Evolutionary conservation across 2,329 filamentous ascomycete genomes (phyloP).

Genomic region (Ramichloridium luteum): DNA sequence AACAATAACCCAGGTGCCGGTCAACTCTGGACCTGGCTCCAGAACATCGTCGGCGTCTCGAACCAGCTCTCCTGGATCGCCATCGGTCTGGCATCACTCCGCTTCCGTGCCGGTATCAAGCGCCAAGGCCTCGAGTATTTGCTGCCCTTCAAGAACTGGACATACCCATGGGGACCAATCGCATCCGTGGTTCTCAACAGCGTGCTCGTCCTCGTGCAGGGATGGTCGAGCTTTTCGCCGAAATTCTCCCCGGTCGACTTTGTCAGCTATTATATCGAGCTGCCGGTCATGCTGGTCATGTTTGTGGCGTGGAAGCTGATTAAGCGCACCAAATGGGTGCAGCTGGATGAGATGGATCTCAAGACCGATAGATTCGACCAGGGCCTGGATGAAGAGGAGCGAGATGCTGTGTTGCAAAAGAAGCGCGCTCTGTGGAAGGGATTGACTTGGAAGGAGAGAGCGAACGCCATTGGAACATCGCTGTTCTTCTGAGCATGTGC

Average conservation of each 20-base stretch:
- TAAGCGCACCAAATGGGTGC: conserved; percentile 37
- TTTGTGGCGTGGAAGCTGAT: conserved; percentile 44
- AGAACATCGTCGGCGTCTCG: conserved; percentile 55
- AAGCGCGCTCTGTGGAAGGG: conserved; percentile 7
- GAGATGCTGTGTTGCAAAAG: conserved; percentile 9
- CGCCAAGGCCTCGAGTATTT: conserved; percentile 48
- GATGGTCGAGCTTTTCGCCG: conserved; percentile 51
- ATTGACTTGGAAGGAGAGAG: conserved; percentile 7
- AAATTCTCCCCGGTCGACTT: conserved; percentile 47
- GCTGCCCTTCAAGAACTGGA: conserved; percentile 55
- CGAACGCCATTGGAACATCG: conserved; percentile 9
- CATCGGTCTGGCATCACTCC: conserved; percentile 52
- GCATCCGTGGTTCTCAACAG: conserved; percentile 45
- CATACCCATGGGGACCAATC: conserved; percentile 50
- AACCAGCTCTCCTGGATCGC: conserved; percentile 56
- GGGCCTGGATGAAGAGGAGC: conserved; percentile 9
- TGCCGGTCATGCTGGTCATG: conserved; percentile 47
- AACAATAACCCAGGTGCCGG: conserved; percentile 36
- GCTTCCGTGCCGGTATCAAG: conserved; percentile 48
- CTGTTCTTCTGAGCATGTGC: conserved; percentile 13
- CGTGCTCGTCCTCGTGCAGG: conserved; percentile 51
- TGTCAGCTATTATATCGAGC: conserved; percentile 48
- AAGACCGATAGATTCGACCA: conserved; percentile 14
- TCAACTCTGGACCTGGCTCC: conserved; percentile 53
- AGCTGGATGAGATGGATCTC: conserved; percentile 39